Evolutionary conservation across 2,329 filamentous ascomycete species (phyloP), one percentile per base, ranked within the genome.

Genomic region (Botrytis aclada): DNA sequence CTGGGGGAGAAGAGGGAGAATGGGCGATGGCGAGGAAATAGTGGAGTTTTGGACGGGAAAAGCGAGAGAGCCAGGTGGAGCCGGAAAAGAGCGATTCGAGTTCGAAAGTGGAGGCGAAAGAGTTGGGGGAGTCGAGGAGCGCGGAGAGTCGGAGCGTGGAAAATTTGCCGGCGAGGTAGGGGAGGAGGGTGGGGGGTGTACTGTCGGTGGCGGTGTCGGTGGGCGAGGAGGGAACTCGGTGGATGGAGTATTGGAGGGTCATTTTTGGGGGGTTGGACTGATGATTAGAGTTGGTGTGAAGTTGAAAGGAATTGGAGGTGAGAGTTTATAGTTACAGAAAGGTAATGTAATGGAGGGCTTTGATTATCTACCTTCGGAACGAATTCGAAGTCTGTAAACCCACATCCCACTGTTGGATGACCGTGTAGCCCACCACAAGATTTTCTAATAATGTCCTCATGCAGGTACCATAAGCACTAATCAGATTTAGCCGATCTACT

Each of bases 91-190:
- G 73, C 7, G 78, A 78, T 75, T 82, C 80, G 22, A 77, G 74
- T 4, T 76, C 80, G 62, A 81, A 81, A 4, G 80, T 82, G 4
- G 78, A 79, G 43, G 77, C 75, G 71, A 82, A 82, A 16, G 81
- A 80, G 32, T 66, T 43, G 3, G 79, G 75, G 34, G 80, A 76
- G 34, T 76, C 66, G 41, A 75, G 72, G 32, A 82, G 74, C 12
- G 80, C 81, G 45, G 77, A 76, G 9, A 82, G 79, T 20, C 79
- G 79, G 2, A 81, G 74, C 22, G 76, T 63, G n/a, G 76, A 69
- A 69, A 75, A 78, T 75, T 78, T 78, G 1, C 77, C 77, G 16
- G 77, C 74, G n/a, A 77, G 71, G 64, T 76, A 78, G 22, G 74
- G 70, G 34, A 77, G 74, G n/a, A 78, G 72, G 5, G 29, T 61